Conservation (phyloP, 139 green algal species). For the Closterium sp. region DNA sequence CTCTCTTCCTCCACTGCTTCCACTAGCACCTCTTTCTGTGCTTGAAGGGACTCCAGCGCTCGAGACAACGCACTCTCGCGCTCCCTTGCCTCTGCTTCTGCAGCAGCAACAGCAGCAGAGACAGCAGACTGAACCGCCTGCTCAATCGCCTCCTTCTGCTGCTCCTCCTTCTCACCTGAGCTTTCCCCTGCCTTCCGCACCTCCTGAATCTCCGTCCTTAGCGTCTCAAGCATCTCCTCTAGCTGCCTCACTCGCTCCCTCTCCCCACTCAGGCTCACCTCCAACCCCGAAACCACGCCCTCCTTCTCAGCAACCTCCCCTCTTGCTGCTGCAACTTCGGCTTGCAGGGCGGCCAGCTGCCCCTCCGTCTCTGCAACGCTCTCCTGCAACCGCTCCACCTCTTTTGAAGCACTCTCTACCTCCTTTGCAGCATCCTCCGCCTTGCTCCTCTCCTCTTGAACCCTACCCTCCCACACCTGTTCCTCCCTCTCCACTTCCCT, state of each 20-base stretch:
- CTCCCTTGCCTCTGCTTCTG: neutral
- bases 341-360: neutral
- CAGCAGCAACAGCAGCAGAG: too few relatives aligned
- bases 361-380: neutral
- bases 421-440: slow-evolving; percentile 2
- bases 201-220: neutral
- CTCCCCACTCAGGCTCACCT: neutral
- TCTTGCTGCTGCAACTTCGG: neutral
- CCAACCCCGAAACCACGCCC: neutral
- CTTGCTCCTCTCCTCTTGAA: neutral
- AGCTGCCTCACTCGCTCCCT: neutral
- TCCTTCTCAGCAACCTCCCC: neutral
- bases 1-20: neutral
- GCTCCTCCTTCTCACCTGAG: too few relatives aligned
- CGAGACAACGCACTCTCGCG: neutral
- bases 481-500: neutral
- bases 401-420: neutral
- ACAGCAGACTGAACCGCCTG: too few relatives aligned
- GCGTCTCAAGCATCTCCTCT: neutral
- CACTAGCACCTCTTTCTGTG: slow-evolving; percentile 8
- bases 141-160: too few relatives aligned
- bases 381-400: neutral
- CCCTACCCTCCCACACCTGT: neutral
- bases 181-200: neutral
- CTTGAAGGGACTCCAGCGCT: neutral